Percentiles rank a stretch among this genome's conserved stretches.
Conservation (phyloP, 2,329 filamentous ascomycete genomes). For the Zopfia rhizophila region DNA sequence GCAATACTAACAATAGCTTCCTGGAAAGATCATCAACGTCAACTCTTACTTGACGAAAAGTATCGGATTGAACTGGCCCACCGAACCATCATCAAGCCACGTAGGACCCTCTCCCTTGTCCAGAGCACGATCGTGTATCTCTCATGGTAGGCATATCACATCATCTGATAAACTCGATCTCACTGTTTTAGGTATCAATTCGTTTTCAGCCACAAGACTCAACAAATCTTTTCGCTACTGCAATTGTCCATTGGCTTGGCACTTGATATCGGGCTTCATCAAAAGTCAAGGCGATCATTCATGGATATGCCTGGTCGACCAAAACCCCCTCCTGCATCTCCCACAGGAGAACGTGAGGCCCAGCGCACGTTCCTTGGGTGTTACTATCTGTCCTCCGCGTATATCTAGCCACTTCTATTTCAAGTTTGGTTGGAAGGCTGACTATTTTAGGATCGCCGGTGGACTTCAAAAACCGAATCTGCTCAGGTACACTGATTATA, state of each 20-base stretch:
- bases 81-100: conserved; percentile 43
- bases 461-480: conserved; percentile 45
- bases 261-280: conserved; percentile 44
- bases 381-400: conserved; percentile 47
- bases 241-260: conserved; percentile 44
- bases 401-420: conserved; percentile 7
- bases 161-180: conserved; percentile 6
- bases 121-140: conserved; percentile 48
- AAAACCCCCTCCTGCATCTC: conserved; percentile 21
- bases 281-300: conserved; percentile 24
- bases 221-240: conserved; percentile 44
- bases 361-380: conserved; percentile 46
- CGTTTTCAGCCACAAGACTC: conserved; percentile 47
- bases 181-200: conserved; percentile 43
- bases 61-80: conserved; percentile 45
- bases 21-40: conserved; percentile 37
- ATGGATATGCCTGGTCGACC: conserved; percentile 27
- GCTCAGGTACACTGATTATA: conserved; percentile 39
- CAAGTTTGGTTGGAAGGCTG: neutral
- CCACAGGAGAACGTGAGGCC: conserved; percentile 34
- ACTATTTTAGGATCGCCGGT: conserved; percentile 34
- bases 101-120: conserved; percentile 38
- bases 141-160: conserved; percentile 34
- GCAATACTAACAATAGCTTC: conserved; percentile 42
- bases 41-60: conserved; percentile 36